Percentiles rank a stretch among this genome's conserved stretches.
These are phyloP conservation scores for Daucus carota DNA, from an alignment of 129 eudicot species.

Conservation along the genomic window DH1_v3.0 NC_030386.2:39747001-39747500, in stretches of 20 bases:
- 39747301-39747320: slow-evolving; percentile 1
- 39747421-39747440: too few species aligned
- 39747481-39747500: not conserved
- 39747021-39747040: not conserved
- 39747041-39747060: not conserved
- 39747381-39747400: too few species aligned
- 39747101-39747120: slow-evolving; percentile 42
- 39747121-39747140: slow-evolving; percentile 57
- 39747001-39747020: not conserved
- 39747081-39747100: slow-evolving; percentile 30
- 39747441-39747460: not conserved
- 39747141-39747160: slow-evolving; percentile 69
- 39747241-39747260: not conserved
- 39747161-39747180: not conserved
- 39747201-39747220: not conserved
- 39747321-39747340: slow-evolving; percentile 10
- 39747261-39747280: not conserved
- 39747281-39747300: slow-evolving; percentile 2
- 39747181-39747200: not conserved
- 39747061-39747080: not conserved
- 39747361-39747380: not conserved
- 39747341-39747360: not conserved
- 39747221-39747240: not conserved
- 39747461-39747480: not conserved
- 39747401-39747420: not conserved